Evolutionary conservation across 176 grass and related monocot genomes (phyloP).

Genomic region (Secale cereale): DNA sequence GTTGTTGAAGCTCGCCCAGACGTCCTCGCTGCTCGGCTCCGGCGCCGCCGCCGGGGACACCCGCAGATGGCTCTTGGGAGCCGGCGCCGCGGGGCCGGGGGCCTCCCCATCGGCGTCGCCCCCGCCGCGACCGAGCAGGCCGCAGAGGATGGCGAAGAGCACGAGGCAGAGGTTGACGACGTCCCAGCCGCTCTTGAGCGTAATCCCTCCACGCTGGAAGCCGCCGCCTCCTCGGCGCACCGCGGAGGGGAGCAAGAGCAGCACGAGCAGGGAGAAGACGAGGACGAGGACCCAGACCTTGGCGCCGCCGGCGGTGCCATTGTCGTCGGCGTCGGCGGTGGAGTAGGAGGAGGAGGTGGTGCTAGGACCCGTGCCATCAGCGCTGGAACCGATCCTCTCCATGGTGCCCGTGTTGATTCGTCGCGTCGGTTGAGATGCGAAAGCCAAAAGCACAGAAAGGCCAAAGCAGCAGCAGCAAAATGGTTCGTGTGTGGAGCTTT

Average conservation of each 20-base stretch:
- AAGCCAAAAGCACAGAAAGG: slow-evolving; percentile 27
- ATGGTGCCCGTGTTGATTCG: neutral
- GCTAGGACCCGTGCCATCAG: neutral
- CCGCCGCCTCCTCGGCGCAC: slow-evolving; percentile 31
- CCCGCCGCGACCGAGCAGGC: slow-evolving; percentile 58
- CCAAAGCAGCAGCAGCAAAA: neutral
- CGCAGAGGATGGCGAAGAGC: slow-evolving; percentile 77
- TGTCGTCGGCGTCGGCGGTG: slow-evolving; percentile 22
- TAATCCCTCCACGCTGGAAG: slow-evolving; percentile 30
- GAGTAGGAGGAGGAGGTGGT: slow-evolving; percentile 22
- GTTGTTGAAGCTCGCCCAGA: slow-evolving; percentile 18
- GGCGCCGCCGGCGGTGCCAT: slow-evolving; percentile 41
- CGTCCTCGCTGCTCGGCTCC: neutral
- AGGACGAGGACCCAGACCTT: slow-evolving; percentile 67
- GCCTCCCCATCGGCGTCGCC: slow-evolving; percentile 32
- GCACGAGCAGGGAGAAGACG: slow-evolving; percentile 54
- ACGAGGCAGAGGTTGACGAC: slow-evolving; percentile 81
- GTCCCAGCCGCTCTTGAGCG: slow-evolving; percentile 77
- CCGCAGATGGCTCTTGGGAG: neutral
- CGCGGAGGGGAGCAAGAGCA: slow-evolving; percentile 66
- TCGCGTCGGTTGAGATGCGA: neutral
- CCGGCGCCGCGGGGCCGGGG: neutral
- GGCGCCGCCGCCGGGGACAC: neutral
- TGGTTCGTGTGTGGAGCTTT: neutral
- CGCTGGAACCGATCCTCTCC: neutral